Conservation (phyloP, 345 rosid species). For the Psidium guajava region DNA sequence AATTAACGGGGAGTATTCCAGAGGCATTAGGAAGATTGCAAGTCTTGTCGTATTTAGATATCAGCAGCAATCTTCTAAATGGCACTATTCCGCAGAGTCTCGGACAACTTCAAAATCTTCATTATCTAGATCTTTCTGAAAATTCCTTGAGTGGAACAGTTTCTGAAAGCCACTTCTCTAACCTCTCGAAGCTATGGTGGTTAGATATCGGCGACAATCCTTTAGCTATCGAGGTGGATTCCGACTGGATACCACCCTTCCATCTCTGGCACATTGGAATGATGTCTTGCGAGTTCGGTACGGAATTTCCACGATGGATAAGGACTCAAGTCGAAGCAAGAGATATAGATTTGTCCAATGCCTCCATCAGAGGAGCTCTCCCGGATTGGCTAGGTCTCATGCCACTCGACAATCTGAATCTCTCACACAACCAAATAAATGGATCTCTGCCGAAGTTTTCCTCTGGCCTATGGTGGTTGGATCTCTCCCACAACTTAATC, state of each 20-base stretch:
- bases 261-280: fast-evolving
- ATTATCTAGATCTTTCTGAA: not conserved
- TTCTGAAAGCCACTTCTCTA: not conserved
- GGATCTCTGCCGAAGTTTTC: not conserved
- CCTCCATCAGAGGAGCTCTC: not conserved
- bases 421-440: not conserved
- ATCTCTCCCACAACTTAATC: not conserved
- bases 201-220: not conserved
- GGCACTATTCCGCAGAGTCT: not conserved
- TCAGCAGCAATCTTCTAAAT: not conserved
- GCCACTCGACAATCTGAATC: fast-evolving
- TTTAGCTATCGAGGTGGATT: not conserved
- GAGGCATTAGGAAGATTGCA: not conserved
- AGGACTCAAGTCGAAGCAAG: fast-evolving
- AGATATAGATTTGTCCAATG: fast-evolving
- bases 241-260: not conserved
- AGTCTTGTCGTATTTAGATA: not conserved
- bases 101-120: not conserved
- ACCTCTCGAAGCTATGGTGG: not conserved
- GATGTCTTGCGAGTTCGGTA: not conserved
- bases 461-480: not conserved
- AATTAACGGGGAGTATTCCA: not conserved
- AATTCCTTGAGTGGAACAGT: not conserved
- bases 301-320: not conserved
- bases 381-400: not conserved